Evolutionary conservation across 2,329 filamentous ascomycete genomes (phyloP).

Genomic region (Sporothrix pallida): DNA sequence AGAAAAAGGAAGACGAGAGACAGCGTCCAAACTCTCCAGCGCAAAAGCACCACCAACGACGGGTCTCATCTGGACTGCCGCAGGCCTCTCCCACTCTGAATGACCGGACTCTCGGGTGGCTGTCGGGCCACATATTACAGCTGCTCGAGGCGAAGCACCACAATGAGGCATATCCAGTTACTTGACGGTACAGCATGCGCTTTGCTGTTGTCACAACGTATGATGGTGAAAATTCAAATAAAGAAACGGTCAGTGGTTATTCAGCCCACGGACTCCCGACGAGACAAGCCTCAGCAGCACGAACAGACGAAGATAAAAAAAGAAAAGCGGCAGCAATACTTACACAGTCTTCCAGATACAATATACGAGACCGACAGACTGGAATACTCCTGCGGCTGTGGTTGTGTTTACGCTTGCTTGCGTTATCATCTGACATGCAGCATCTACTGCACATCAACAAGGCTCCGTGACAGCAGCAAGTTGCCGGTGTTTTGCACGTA

Average conservation of each 20-base stretch:
- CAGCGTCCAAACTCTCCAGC: neutral
- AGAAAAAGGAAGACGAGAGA: neutral
- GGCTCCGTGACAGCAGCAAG: neutral
- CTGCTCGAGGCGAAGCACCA: neutral
- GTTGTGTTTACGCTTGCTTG: neutral
- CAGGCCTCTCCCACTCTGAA: too few species aligned
- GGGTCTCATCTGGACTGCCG: neutral
- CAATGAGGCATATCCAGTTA: neutral
- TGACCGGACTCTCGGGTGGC: neutral
- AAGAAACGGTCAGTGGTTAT: too few species aligned
- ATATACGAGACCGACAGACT: neutral
- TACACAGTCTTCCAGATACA: neutral
- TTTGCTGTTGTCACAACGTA: neutral
- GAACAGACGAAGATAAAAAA: neutral
- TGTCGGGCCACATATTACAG: neutral
- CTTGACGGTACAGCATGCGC: too few species aligned
- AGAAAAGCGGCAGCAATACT: neutral
- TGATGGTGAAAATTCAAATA: neutral
- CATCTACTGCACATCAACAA: slow-evolving; percentile 20
- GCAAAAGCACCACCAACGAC: neutral
- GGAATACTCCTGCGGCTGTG: neutral
- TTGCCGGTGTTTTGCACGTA: neutral
- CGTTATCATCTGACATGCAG: slow-evolving; percentile 20
- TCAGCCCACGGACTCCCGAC: neutral
- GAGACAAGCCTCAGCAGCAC: neutral